Conservation (phyloP, 1,139 yeast species). For the Blastobotrys malaysiensis region DNA sequence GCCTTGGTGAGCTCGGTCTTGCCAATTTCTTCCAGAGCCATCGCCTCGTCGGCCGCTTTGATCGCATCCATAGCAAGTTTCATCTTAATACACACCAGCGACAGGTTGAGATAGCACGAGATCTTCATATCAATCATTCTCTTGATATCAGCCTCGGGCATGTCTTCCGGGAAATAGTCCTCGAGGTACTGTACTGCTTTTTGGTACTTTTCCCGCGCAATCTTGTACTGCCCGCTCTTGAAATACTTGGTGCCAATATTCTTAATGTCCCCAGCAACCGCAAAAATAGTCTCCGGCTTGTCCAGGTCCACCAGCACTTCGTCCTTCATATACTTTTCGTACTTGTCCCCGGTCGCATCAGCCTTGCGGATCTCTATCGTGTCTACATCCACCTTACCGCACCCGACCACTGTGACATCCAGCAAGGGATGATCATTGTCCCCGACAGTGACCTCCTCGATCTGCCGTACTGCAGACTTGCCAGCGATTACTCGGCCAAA, state of each 20-base stretch:
- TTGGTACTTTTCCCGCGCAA: conserved; percentile 58
- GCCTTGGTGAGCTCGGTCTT: conserved; percentile 78
- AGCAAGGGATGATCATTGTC: conserved; percentile 65
- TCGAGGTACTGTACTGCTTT: conserved; percentile 64
- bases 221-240: conserved; percentile 53
- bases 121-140: conserved; percentile 47
- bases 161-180: conserved; percentile 59
- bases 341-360: conserved; percentile 79
- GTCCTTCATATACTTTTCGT: conserved; percentile 71
- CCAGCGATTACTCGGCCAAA: conserved; percentile 85
- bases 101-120: conserved; percentile 63
- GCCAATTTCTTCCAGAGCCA: conserved; percentile 55
- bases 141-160: conserved; percentile 41
- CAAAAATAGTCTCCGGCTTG: conserved; percentile 57
- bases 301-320: conserved; percentile 59
- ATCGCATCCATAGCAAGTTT: conserved; percentile 53
- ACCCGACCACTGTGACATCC: conserved; percentile 61
- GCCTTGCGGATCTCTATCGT: conserved; percentile 36
- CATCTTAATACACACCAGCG: conserved; percentile 68
- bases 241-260: conserved; percentile 71
- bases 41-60: conserved; percentile 58
- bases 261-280: conserved; percentile 63
- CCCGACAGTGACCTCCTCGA: conserved; percentile 60
- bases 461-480: conserved; percentile 64
- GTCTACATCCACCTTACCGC: conserved; percentile 67